Evolutionary conservation across 495 filamentous ascomycete genomes (phyloP).

Genomic region (Aspergillus sclerotioniger): DNA sequence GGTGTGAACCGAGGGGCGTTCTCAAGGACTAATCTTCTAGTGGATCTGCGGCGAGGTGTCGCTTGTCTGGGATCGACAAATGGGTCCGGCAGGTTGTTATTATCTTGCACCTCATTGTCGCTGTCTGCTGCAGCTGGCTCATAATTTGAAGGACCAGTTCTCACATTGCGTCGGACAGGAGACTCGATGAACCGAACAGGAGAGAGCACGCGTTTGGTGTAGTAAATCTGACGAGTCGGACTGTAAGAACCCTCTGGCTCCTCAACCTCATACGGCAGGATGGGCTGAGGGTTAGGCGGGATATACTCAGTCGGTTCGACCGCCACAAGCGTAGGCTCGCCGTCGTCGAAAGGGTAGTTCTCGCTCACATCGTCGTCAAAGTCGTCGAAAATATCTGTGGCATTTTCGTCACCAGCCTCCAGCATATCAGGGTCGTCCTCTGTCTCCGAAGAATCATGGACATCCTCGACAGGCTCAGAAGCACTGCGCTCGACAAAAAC

Average conservation of each 20-base stretch:
- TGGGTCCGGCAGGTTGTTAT: not conserved
- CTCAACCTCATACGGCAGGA: slow-evolving; percentile 20
- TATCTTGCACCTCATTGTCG: not conserved
- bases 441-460: not conserved
- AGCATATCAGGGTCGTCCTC: slow-evolving; percentile 11
- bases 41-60: slow-evolving; percentile 17
- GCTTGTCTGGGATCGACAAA: slow-evolving; percentile 18
- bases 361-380: slow-evolving; percentile 18
- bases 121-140: not conserved
- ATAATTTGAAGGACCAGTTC: not conserved
- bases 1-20: slow-evolving; percentile 56
- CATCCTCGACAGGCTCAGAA: not conserved
- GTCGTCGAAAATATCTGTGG: slow-evolving; percentile 15
- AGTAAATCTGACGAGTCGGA: not conserved
- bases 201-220: not conserved
- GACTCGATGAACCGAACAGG: slow-evolving; percentile 2
- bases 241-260: slow-evolving; percentile 14
- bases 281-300: slow-evolving; percentile 4
- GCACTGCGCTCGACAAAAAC: slow-evolving; percentile 14
- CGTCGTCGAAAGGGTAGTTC: slow-evolving; percentile 18
- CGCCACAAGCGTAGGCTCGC: slow-evolving; percentile 21
- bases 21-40: slow-evolving; percentile 28
- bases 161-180: not conserved
- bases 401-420: slow-evolving; percentile 6
- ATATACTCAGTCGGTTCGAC: slow-evolving; percentile 4